phyloP scores from a whole-genome alignment of 352 stramenopile genomes.

The Blastocystis hominis region DNA sequence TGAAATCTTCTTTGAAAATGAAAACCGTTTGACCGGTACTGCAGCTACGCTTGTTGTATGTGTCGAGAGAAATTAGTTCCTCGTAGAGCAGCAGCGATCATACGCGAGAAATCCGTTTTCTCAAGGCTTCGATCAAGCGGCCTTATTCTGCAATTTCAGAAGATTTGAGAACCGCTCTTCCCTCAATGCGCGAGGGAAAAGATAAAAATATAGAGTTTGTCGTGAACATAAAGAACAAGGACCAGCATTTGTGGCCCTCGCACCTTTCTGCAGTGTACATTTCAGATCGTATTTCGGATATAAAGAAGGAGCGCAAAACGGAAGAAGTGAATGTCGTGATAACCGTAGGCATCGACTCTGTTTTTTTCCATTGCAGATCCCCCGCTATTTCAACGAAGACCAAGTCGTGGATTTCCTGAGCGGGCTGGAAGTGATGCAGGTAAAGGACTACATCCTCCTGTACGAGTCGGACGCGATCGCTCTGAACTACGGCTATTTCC shows the following conservation, averaged over 20 bases:
- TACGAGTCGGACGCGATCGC: neutral
- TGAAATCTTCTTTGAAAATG: conserved; percentile 32
- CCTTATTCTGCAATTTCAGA: neutral
- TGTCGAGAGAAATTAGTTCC: neutral
- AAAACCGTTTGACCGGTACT: conserved; percentile 30
- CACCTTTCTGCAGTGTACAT: conserved; percentile 21
- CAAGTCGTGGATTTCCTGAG: conserved; percentile 21
- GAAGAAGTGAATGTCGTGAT: conserved; percentile 24
- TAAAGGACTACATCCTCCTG: conserved; percentile 18
- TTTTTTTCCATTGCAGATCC: neutral
- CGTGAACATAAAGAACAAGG: neutral
- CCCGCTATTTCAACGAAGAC: neutral
- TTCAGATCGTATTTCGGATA: conserved; percentile 32
- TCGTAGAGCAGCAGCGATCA: neutral
- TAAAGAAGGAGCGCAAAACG: neutral
- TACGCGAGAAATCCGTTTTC: neutral
- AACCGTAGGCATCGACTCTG: neutral
- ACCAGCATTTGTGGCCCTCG: neutral
- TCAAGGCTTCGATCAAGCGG: conserved; percentile 53
- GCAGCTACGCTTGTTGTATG: neutral
- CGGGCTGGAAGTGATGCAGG: neutral
- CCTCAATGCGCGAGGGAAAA: neutral
- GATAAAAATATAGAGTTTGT: neutral
- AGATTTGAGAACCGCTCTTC: neutral
- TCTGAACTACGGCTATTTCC: conserved; percentile 10